Conservation (phyloP, 2,329 filamentous ascomycete species). For the Neofusicoccum laricinum region DNA sequence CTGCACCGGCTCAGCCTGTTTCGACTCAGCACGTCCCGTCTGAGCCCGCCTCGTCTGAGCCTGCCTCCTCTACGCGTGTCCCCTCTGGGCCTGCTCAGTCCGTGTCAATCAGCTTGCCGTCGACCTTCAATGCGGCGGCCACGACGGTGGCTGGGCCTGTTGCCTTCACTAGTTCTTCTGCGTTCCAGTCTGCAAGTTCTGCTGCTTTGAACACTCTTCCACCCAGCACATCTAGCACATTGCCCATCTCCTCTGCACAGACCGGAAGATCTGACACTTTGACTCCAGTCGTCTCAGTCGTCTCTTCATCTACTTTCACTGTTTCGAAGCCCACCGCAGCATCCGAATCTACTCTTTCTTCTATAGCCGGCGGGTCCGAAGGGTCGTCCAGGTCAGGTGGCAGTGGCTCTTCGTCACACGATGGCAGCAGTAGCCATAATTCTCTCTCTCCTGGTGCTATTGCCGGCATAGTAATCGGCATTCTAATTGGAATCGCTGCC, state of each 20-base stretch:
- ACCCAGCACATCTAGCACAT: slow-evolving; percentile 6
- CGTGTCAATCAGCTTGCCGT: background rate
- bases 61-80: background rate
- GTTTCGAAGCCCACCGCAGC: background rate
- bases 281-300: slow-evolving; percentile 5
- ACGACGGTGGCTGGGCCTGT: background rate
- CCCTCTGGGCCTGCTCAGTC: background rate
- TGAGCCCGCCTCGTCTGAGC: background rate
- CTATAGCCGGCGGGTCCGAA: background rate
- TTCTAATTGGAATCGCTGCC: background rate
- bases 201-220: background rate
- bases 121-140: background rate
- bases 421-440: background rate
- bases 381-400: background rate
- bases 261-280: slow-evolving; percentile 9
- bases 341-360: background rate
- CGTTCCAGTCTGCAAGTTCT: background rate
- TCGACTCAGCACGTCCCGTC: background rate
- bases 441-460: slow-evolving; percentile 4
- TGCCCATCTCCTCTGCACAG: background rate
- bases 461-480: slow-evolving; percentile 5
- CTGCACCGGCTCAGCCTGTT: background rate
- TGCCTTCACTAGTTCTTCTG: background rate
- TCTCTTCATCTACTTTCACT: slow-evolving; percentile 10
- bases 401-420: background rate